Evolutionary conservation across 2,329 filamentous ascomycete genomes (phyloP).

Genomic region (Periconia sp.): DNA sequence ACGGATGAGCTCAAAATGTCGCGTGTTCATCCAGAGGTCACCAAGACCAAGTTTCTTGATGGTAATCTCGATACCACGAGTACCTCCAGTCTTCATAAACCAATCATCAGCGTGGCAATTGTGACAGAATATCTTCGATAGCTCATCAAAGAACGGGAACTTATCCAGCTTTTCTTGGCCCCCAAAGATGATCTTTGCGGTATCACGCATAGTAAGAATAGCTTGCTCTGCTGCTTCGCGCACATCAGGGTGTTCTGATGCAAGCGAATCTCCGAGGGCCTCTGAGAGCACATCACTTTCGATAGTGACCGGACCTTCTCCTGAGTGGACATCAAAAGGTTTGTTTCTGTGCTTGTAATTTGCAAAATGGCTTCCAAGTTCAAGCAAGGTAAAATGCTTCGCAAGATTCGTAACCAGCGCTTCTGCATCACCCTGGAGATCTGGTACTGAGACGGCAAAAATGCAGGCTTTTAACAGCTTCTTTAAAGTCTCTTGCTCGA

Average conservation of each 20-base stretch:
- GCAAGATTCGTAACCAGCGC: constrained; percentile 80
- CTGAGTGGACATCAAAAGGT: constrained; percentile 82
- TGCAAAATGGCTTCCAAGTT: constrained; percentile 84
- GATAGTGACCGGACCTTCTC: constrained; percentile 85
- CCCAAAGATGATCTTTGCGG: constrained; percentile 80
- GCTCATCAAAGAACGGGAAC: constrained; percentile 82
- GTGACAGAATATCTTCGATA: constrained; percentile 86
- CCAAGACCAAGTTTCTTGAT: constrained; percentile 85
- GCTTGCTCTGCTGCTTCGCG: constrained; percentile 82
- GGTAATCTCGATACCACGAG: constrained; percentile 85
- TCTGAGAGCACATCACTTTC: constrained; percentile 88
- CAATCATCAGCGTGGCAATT: constrained; percentile 97
- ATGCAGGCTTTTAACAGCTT: constrained; percentile 89
- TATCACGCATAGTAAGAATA: constrained; percentile 78
- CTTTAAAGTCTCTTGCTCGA: constrained; percentile 81
- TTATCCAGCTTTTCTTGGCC: constrained; percentile 72
- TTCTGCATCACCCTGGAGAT: constrained; percentile 77
- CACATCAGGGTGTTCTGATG: constrained; percentile 81
- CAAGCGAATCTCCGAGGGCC: constrained; percentile 86
- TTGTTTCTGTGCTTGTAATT: constrained; percentile 77
- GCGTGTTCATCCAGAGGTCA: constrained; percentile 79
- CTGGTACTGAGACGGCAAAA: constrained; percentile 80
- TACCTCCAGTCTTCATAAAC: constrained; percentile 96
- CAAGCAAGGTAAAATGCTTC: constrained; percentile 87
- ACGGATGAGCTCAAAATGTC: constrained; percentile 86